Conservation (phyloP, 371 early-diverging fungal genomes). For the Rhizopus arrhizus region DNA sequence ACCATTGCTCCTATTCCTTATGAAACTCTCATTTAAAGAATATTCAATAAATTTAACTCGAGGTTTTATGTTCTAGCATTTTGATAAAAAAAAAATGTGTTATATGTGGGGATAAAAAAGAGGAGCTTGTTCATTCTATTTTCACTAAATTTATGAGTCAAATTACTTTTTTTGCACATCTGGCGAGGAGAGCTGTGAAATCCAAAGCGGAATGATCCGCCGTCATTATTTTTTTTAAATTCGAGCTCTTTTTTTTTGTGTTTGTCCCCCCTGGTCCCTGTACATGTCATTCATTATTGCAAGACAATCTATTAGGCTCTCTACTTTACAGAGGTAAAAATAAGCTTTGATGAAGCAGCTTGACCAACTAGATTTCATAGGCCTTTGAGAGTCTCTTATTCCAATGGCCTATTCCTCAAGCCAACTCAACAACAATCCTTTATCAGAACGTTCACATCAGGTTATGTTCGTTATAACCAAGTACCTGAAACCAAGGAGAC, state of each 20-base stretch:
- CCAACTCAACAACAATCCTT: constrained; percentile 3
- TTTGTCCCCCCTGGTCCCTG: background rate
- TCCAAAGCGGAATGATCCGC: too few relatives aligned
- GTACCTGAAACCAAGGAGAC: background rate
- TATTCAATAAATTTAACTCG: background rate
- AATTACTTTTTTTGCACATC: background rate
- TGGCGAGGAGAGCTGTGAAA: too few relatives aligned
- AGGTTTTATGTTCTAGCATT: background rate
- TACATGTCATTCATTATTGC: constrained; percentile 13
- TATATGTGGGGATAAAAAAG: too few relatives aligned
- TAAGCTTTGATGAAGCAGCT: background rate
- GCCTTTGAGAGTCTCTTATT: background rate
- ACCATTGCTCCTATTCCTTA: constrained; percentile 95
- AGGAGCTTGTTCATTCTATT: too few relatives aligned
- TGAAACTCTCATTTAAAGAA: constrained; percentile 81
- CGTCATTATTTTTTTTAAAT: background rate
- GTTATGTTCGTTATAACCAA: background rate
- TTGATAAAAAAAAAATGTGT: background rate
- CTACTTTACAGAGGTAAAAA: background rate
- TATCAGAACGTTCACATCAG: constrained; percentile 12
- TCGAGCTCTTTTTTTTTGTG: background rate
- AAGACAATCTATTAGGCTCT: constrained; percentile 3
- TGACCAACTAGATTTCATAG: background rate
- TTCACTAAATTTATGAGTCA: background rate
- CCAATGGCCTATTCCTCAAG: background rate